phyloP scores from a whole-genome alignment of 179 eudicot species.

The Amaranthus tricolor region DNA sequence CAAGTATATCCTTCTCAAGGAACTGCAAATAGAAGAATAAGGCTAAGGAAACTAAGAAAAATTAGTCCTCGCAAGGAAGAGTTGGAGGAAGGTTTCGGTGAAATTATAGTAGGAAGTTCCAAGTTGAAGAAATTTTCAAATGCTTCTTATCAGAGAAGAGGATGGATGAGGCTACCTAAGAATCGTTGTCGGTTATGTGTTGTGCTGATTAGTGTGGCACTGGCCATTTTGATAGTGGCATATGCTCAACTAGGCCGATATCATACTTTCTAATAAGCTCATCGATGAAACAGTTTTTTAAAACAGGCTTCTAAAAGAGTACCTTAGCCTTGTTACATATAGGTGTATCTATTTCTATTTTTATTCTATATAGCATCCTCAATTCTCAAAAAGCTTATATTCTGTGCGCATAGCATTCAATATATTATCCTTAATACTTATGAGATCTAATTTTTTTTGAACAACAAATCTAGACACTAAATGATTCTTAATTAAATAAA shows the following conservation, averaged over 20 bases:
- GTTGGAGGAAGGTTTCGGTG: constrained; percentile 22
- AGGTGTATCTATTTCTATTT: too few species aligned
- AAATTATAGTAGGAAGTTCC: constrained; percentile 9
- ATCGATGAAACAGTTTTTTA: too few species aligned
- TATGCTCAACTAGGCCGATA: background rate
- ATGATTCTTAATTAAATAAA: too few species aligned
- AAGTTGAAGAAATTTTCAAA: background rate
- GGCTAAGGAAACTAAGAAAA: constrained; percentile 27
- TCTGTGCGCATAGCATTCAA: too few species aligned
- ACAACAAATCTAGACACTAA: too few species aligned
- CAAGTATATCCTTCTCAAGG: constrained; percentile 39
- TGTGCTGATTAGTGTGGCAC: constrained; percentile 7
- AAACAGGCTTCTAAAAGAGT: too few species aligned
- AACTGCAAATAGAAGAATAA: constrained; percentile 43
- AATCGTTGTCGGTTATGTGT: constrained; percentile 9
- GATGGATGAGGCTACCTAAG: background rate
- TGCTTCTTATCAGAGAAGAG: background rate
- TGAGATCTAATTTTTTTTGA: too few species aligned
- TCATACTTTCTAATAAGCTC: too few species aligned
- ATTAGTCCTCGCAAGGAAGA: constrained; percentile 20
- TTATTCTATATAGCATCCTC: too few species aligned
- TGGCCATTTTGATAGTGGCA: constrained; percentile 15
- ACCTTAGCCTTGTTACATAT: too few species aligned
- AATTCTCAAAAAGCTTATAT: too few species aligned
- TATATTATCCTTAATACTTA: too few species aligned